Evolutionary conservation across 2,329 filamentous ascomycete species (phyloP).

Genomic region (Neophaeococcomyces mojaviensis): DNA sequence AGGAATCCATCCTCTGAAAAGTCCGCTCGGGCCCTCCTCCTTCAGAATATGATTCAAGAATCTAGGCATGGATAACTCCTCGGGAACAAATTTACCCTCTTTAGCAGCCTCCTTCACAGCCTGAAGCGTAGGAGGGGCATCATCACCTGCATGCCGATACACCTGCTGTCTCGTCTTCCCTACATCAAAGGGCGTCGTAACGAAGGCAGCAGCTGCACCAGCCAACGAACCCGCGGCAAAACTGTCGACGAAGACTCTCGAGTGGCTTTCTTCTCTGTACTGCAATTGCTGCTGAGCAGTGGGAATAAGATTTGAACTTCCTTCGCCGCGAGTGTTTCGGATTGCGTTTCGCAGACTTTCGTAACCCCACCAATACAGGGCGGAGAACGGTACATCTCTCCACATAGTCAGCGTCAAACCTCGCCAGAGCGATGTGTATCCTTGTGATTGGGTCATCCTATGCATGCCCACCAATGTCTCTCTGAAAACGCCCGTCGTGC

Average conservation of each 20-base stretch:
- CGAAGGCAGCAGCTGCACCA: conserved; percentile 74
- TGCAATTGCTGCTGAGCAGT: conserved; percentile 43
- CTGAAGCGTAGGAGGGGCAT: conserved; percentile 19
- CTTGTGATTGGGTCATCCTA: conserved; percentile 69
- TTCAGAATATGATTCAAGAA: conserved; percentile 88
- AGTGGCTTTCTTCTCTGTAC: conserved; percentile 58
- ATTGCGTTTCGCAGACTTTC: conserved; percentile 69
- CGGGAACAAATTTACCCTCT: conserved; percentile 44
- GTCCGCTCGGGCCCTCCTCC: conserved; percentile 69
- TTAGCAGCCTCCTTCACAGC: conserved; percentile 15
- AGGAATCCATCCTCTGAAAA: conserved; percentile 89
- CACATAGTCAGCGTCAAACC: conserved; percentile 86
- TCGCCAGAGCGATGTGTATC: conserved; percentile 79
- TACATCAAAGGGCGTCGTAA: conserved; percentile 94
- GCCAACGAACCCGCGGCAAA: conserved; percentile 80
- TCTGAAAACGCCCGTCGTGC: conserved; percentile 60
- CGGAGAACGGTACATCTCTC: conserved; percentile 95
- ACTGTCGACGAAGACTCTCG: conserved; percentile 75
- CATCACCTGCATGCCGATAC: conserved; percentile 52
- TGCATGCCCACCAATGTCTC: conserved; percentile 69
- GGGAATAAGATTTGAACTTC: conserved; percentile 35
- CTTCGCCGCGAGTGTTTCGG: conserved; percentile 57
- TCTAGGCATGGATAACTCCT: conserved; percentile 68
- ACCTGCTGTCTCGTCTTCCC: conserved; percentile 94
- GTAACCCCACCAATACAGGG: conserved; percentile 97